A percentile compares a stretch with the other conserved stretches of the same genome.
phyloP scores from a whole-genome alignment of 2,329 filamentous ascomycete genomes.

The Xylaria digitata region DNA sequence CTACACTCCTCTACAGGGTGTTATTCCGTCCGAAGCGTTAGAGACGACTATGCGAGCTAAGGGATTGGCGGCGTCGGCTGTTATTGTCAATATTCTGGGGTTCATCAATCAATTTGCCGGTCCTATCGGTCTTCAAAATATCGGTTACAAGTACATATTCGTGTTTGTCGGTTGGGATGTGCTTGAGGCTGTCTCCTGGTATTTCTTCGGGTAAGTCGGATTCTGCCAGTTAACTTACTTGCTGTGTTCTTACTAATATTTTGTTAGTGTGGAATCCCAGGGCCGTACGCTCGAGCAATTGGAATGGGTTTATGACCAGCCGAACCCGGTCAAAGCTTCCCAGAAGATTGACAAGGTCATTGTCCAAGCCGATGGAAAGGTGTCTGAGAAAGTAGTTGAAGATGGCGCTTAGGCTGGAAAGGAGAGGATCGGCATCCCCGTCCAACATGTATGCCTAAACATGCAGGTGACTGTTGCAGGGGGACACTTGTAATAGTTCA shows the following conservation, averaged over 20 bases:
- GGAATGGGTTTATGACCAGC: constrained; percentile 62
- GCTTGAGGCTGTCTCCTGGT: constrained; percentile 56
- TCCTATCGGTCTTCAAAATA: constrained; percentile 59
- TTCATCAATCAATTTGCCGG: constrained; percentile 63
- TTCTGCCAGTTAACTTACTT: neutral
- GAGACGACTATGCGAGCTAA: constrained; percentile 62
- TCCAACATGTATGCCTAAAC: neutral
- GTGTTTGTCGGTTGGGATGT: constrained; percentile 63
- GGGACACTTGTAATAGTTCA: neutral
- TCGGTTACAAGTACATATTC: constrained; percentile 57
- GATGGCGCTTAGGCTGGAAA: constrained; percentile 19
- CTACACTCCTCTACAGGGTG: constrained; percentile 62
- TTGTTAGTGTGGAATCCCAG: constrained; percentile 59
- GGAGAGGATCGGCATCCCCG: constrained; percentile 11
- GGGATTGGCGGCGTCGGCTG: constrained; percentile 58
- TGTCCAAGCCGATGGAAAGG: constrained; percentile 57
- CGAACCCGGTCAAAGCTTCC: constrained; percentile 62
- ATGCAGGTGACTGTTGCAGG: neutral
- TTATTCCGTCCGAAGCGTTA: constrained; percentile 60
- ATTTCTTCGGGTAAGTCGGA: constrained; percentile 57
- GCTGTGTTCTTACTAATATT: constrained; percentile 24
- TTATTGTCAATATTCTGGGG: constrained; percentile 58
- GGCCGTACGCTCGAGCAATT: constrained; percentile 62
- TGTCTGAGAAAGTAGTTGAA: constrained; percentile 58
- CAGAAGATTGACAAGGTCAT: constrained; percentile 62